phyloP scores from a whole-genome alignment of 139 green algal genomes.

The Picochlorum sp. region DNA sequence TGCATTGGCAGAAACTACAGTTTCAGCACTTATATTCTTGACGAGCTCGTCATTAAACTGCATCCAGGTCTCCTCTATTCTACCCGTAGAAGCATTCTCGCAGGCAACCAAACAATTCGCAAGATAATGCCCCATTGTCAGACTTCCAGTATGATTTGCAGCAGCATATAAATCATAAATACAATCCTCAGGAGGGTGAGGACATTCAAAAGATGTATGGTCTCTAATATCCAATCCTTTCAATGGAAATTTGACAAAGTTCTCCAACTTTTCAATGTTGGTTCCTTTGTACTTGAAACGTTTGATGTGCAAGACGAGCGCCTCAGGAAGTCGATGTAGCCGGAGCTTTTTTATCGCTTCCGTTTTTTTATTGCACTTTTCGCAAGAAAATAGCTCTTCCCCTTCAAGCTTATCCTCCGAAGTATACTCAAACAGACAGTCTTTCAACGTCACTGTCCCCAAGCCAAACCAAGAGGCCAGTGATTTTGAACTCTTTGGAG shows the following conservation, averaged over 20 bases:
- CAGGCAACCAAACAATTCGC: not conserved
- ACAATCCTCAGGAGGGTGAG: not conserved
- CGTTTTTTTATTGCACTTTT: slow-evolving; percentile 29
- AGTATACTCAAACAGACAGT: slow-evolving; percentile 43
- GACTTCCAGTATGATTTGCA: slow-evolving; percentile 23
- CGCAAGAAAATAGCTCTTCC: slow-evolving; percentile 35
- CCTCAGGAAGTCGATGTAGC: slow-evolving; percentile 31
- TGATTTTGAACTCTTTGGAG: slow-evolving; percentile 8
- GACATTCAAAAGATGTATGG: slow-evolving; percentile 17
- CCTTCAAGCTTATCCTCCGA: slow-evolving; percentile 36
- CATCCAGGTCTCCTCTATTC: slow-evolving; percentile 19
- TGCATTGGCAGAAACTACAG: slow-evolving; percentile 12
- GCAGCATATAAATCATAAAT: slow-evolving; percentile 41
- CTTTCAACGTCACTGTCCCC: slow-evolving; percentile 20
- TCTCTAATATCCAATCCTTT: slow-evolving; percentile 17
- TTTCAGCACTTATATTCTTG: not conserved
- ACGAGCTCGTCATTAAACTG: slow-evolving; percentile 31
- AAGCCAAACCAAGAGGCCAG: slow-evolving; percentile 11
- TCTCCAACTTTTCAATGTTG: slow-evolving; percentile 34
- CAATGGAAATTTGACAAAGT: slow-evolving; percentile 34
- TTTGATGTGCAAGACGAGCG: slow-evolving; percentile 50
- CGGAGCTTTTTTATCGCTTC: slow-evolving; percentile 40
- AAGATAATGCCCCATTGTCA: slow-evolving; percentile 36
- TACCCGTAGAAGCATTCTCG: too few species aligned
- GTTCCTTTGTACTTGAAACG: slow-evolving; percentile 30